phyloP scores from a whole-genome alignment of 768 basidiomycete species.

The Amanita fuliginea region DNA sequence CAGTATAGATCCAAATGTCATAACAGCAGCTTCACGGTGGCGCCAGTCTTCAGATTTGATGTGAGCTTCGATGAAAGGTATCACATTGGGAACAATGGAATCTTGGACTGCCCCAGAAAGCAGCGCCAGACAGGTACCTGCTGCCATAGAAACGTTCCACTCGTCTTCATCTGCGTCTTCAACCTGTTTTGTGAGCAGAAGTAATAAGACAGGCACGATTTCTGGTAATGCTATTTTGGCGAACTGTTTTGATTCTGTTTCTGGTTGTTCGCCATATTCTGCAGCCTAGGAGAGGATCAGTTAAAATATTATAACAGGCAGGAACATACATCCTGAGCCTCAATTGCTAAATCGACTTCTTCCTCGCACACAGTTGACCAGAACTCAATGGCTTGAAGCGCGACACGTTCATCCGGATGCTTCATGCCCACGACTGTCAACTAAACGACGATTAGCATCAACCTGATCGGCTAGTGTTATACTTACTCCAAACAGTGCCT shows the following conservation, averaged over 20 bases:
- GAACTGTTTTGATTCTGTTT: constrained; percentile 80
- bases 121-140: constrained; percentile 80
- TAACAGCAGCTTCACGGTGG: constrained; percentile 91
- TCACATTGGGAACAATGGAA: constrained; percentile 81
- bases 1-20: constrained; percentile 96
- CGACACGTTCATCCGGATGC: constrained; percentile 80
- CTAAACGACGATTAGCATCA: constrained; percentile 27
- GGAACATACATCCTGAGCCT: constrained; percentile 75
- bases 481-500: constrained; percentile 91
- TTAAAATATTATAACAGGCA: not conserved
- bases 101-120: constrained; percentile 89
- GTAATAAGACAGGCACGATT: constrained; percentile 85
- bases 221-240: constrained; percentile 93
- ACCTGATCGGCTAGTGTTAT: constrained; percentile 6
- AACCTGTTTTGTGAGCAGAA: constrained; percentile 84
- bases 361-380: constrained; percentile 99
- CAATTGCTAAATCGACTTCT: constrained; percentile 85
- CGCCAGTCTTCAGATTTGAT: constrained; percentile 93
- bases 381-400: constrained; percentile 95
- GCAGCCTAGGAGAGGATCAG: constrained; percentile 45
- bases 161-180: constrained; percentile 98
- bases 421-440: constrained; percentile 98
- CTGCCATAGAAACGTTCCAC: constrained; percentile 98
- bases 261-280: constrained; percentile 82
- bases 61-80: constrained; percentile 96